Evolutionary conservation across 495 filamentous ascomycete genomes (phyloP), one percentile per base, ranked within the genome.

Genomic region (Schizothecium vesticola): DNA sequence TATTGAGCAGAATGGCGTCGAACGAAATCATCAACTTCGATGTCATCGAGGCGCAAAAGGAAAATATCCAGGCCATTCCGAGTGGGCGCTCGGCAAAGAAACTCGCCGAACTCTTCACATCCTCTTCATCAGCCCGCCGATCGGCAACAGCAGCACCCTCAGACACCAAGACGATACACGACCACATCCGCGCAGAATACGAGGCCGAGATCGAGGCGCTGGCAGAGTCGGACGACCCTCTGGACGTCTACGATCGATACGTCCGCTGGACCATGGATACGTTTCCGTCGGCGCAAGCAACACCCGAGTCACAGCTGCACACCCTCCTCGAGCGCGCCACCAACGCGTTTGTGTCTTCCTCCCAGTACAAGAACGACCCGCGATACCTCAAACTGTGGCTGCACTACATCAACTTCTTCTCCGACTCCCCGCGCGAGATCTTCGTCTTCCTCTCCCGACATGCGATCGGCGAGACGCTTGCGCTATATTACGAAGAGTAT

Each of bases 401-500:
- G 22, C 91, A 92, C 68, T 98, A 97, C 73, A 95, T 97, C 72
- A 85, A 90, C 60, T 86, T 97, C 63, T 97, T 97, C 80, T 91
- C 91, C 19, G 96, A 98, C 76, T 85, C 92, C 24, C 94, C 95
- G 9, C 88, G 95, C 57, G 95, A 99, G 74, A 92, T 90, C 0
- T 99, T 92, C 72, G 90, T 93, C 13, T 99, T 95, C 73, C 83
- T 99, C 43, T 88, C 94, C 2, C 91, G 94, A 24, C 93, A 98
- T 68, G 85, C 85, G 66, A 90, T 98, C 68, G 95, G 94, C 59
- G 94, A 97, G 72, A 83, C 86, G 1, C 82, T 99, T 11, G 95
- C 95, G 0, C 80, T 97, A n/a, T 99, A 93, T 74, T 98, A 99
- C 77, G 95, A 99, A 74, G 96, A 98, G 72, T 98, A 96, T 80